These are phyloP conservation scores for Areca catechu DNA, from an alignment of 176 grass and related monocot genomes.

Conservation along the genomic window DNA sequence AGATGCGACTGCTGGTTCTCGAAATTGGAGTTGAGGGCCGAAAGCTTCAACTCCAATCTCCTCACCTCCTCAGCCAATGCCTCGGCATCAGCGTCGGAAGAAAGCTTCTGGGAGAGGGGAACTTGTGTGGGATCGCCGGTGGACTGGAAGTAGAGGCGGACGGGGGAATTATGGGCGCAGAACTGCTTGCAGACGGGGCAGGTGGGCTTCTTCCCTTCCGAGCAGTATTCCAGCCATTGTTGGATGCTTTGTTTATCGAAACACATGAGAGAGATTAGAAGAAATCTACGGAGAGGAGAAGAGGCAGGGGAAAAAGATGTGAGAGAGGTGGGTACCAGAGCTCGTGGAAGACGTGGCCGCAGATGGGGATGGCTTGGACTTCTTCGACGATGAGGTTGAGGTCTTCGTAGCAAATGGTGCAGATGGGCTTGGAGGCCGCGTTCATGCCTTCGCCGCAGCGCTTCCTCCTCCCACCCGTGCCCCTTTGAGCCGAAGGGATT, in stretches of 20 bases:
- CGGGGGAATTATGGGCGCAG: conserved; percentile 45
- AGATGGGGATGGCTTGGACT: conserved; percentile 69
- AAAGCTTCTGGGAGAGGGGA: background rate
- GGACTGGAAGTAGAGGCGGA: conserved; percentile 87
- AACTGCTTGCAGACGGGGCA: conserved; percentile 91
- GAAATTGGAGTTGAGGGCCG: conserved; percentile 23
- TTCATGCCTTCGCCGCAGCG: too few relatives aligned
- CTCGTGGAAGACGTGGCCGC: conserved; percentile 97
- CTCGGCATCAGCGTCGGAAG: conserved; percentile 18
- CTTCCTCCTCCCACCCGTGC: too few relatives aligned
- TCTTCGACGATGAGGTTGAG: conserved; percentile 65
- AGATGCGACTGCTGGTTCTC: conserved; percentile 47
- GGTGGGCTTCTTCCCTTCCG: conserved; percentile 58
- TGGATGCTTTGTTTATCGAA: conserved; percentile 39
- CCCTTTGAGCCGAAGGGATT: too few relatives aligned
- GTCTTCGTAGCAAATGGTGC: conserved; percentile 95
- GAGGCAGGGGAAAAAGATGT: background rate
- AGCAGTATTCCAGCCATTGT: conserved; percentile 98
- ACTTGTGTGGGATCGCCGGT: conserved; percentile 34
- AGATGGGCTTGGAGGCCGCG: conserved; percentile 60
- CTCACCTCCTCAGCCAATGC: conserved; percentile 44
- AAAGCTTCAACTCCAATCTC: conserved; percentile 52
- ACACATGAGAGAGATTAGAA: background rate
- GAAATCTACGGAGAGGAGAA: conserved; percentile 1
- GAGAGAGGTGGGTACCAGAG: conserved; percentile 43